phyloP scores from a whole-genome alignment of 1,284 basidiomycete species.

The Fomitiporia mediterranea region DNA sequence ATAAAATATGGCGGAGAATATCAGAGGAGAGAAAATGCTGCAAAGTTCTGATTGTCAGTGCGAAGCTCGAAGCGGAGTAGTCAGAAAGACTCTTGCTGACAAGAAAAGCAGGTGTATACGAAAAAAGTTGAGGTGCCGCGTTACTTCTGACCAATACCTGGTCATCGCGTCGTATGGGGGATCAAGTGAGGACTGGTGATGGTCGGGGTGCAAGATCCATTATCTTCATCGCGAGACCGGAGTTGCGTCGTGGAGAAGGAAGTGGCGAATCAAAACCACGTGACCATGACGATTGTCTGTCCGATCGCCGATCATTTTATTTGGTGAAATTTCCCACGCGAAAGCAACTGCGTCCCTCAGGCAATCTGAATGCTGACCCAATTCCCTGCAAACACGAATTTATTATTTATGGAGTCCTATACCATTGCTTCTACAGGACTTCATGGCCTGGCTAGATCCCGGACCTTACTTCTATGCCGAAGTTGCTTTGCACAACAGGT shows the following conservation, averaged over 20 bases:
- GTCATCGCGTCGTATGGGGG: neutral
- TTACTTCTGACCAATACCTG: neutral
- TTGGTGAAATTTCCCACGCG: neutral
- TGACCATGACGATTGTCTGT: neutral
- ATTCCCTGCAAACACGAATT: no score
- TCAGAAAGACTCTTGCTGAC: conserved; percentile 27
- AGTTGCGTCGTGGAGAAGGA: no score
- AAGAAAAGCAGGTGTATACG: conserved; percentile 55
- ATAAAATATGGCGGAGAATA: conserved; percentile 71
- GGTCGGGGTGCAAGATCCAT: neutral
- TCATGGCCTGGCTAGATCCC: no score
- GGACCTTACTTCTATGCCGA: no score
- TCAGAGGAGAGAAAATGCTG: conserved; percentile 71
- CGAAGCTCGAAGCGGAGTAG: neutral
- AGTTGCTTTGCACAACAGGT: no score
- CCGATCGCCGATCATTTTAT: neutral
- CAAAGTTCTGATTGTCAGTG: conserved; percentile 14
- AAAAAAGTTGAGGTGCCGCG: conserved; percentile 66
- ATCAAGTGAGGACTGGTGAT: neutral
- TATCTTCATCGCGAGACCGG: no score
- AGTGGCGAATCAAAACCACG: neutral
- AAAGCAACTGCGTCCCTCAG: no score
- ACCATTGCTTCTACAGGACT: no score
- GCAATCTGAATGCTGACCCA: no score
- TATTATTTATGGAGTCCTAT: no score